Percentiles rank a stretch among this genome's conserved stretches.
These are phyloP conservation scores for Ogataea sp. DNA, from an alignment of 805 yeast genomes.

Conservation along the genomic window DNA sequence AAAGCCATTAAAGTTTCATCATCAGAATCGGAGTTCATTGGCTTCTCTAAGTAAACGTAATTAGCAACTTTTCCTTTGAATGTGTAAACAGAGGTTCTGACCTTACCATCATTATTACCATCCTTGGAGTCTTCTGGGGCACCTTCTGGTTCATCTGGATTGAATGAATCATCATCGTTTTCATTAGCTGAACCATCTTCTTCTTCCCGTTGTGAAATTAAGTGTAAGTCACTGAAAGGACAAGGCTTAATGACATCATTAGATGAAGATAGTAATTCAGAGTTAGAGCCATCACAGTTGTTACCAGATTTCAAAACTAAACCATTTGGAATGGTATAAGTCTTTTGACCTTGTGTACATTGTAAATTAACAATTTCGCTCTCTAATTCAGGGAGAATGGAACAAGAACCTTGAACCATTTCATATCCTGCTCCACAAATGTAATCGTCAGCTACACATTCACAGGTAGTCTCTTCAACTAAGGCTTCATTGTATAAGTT, in stretches of 20 bases:
- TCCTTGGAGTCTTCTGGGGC: slow-evolving; percentile 25
- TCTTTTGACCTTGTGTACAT: slow-evolving; percentile 6
- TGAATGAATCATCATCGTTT: slow-evolving; percentile 18
- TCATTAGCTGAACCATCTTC: slow-evolving; percentile 10
- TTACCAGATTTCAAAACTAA: slow-evolving; percentile 4
- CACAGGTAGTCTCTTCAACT: slow-evolving; percentile 38
- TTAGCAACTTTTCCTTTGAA: slow-evolving; percentile 49
- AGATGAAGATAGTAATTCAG: background rate
- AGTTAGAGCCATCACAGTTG: slow-evolving; percentile 1
- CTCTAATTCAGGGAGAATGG: slow-evolving; percentile 8
- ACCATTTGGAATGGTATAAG: slow-evolving; percentile 9
- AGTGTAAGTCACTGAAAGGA: slow-evolving; percentile 4
- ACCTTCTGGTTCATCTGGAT: slow-evolving; percentile 27
- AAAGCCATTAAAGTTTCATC: slow-evolving; percentile 61
- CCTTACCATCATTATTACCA: slow-evolving; percentile 29
- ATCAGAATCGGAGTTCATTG: slow-evolving; percentile 27
- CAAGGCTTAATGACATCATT: slow-evolving; percentile 2
- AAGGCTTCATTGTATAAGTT: slow-evolving; percentile 27
- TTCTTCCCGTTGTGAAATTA: slow-evolving; percentile 5
- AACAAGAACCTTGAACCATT: slow-evolving; percentile 35
- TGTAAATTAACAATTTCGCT: slow-evolving; percentile 4
- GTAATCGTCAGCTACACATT: slow-evolving; percentile 48
- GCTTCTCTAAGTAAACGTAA: slow-evolving; percentile 54
- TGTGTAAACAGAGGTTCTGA: slow-evolving; percentile 33
- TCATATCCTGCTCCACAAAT: slow-evolving; percentile 49